These are phyloP conservation scores for Huntiella bhutanensis DNA, from an alignment of 2,329 filamentous ascomycete species.

Conservation along the genomic window DNA sequence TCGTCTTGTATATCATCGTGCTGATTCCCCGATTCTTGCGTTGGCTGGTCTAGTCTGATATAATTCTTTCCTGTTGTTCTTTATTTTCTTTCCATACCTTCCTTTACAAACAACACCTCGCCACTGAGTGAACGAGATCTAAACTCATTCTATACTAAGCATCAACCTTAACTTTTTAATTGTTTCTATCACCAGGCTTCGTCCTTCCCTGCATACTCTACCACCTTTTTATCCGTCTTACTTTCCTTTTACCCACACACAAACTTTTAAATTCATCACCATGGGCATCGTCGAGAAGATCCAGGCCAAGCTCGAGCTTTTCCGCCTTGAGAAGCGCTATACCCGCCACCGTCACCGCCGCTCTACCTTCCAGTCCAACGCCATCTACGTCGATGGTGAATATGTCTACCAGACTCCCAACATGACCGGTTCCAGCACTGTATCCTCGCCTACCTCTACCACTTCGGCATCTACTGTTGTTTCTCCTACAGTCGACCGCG, in stretches of 20 bases:
- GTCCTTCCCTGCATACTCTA: neutral
- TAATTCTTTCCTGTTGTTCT: neutral
- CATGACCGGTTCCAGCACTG: slow-evolving; percentile 33
- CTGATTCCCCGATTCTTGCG: neutral
- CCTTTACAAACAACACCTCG: neutral
- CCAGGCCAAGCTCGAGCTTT: slow-evolving; percentile 63
- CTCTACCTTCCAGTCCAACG: slow-evolving; percentile 74
- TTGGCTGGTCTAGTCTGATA: neutral
- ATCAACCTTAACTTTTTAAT: neutral
- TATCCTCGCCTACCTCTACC: neutral
- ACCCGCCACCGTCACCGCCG: slow-evolving; percentile 72
- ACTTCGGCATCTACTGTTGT: neutral
- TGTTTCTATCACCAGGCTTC: neutral
- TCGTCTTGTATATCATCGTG: neutral
- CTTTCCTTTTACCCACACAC: neutral
- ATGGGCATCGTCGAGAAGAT: slow-evolving; percentile 40
- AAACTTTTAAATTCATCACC: slow-evolving; percentile 12
- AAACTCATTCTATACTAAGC: neutral
- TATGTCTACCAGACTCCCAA: slow-evolving; percentile 61
- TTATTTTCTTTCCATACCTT: neutral
- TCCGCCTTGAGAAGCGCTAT: slow-evolving; percentile 89
- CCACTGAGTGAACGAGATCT: neutral
- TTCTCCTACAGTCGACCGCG: neutral
- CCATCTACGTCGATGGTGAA: slow-evolving; percentile 86
- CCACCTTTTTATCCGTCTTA: neutral